Conservation (phyloP, 2,329 filamentous ascomycete species). For the Diaporthe vaccinii region DNA sequence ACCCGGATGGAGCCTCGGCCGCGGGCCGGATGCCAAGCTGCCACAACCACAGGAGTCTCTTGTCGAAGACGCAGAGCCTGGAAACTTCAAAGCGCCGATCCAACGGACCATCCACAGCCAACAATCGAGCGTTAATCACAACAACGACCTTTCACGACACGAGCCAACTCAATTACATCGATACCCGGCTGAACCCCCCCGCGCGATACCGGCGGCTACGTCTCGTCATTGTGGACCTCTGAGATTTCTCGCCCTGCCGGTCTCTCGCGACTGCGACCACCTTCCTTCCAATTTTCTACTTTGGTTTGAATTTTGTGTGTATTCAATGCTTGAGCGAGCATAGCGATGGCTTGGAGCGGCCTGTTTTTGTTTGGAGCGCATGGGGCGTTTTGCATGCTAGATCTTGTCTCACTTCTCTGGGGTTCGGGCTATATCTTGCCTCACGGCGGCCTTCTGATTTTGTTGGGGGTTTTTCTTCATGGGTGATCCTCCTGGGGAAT, state of each 20-base stretch:
- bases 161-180: slow-evolving; percentile 5
- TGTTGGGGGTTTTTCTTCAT: slow-evolving; percentile 6
- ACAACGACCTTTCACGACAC: slow-evolving; percentile 21
- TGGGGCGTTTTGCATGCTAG: slow-evolving; percentile 39
- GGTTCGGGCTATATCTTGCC: slow-evolving; percentile 39
- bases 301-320: slow-evolving; percentile 30
- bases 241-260: slow-evolving; percentile 20
- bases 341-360: slow-evolving; percentile 36
- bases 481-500: background rate
- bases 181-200: slow-evolving; percentile 5
- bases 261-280: slow-evolving; percentile 25
- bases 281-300: slow-evolving; percentile 16
- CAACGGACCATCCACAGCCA: background rate
- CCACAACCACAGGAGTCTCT: slow-evolving; percentile 36
- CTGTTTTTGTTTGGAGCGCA: background rate
- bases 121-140: slow-evolving; percentile 14
- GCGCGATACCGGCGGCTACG: slow-evolving; percentile 21
- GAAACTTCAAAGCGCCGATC: background rate
- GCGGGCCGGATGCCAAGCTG: slow-evolving; percentile 42
- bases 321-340: slow-evolving; percentile 37
- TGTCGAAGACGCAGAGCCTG: slow-evolving; percentile 38
- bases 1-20: background rate
- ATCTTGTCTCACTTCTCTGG: slow-evolving; percentile 30
- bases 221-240: slow-evolving; percentile 24
- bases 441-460: slow-evolving; percentile 39